Base-by-base conservation (phyloP, 2,329 filamentous ascomycete genomes). In the Sporothrix humicola region DNA sequence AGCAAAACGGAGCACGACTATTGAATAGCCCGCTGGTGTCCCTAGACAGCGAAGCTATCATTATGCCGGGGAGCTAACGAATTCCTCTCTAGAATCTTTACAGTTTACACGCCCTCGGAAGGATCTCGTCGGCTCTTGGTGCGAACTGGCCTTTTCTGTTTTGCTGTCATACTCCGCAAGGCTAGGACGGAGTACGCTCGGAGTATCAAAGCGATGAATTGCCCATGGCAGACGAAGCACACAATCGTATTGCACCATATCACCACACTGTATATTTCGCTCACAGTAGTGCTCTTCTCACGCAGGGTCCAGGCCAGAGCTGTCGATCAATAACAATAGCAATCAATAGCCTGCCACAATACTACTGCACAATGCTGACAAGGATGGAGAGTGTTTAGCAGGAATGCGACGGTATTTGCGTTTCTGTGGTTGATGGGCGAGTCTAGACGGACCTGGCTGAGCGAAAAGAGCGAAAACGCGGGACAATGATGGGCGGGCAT, bases 21-120 rank as follows among this genome's bases (percentile, higher is more conserved):
- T 48, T 46, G 17, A 63, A 37, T 15, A 37, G 58, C 26, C 58
- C n/a, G 31, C 13, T 44, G 58, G 58, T 17, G 15, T 37, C 42
- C 58, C 31, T 63, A 59, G 56, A 59, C 26, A 59, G 31, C 7
- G 17, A 15, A 63, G 17, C 59, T 63, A 63, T 17, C 42, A 5
- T 37, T 2, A 37, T 37, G 31, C 7, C 31, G 31, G 31, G 3
- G 31, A 37, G 31, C 31, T 37, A 37, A 5, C 31, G 3, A 37
- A 37, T 37, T 37, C 31, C 31, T 5, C 31, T 37, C 31, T 37
- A 1, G 31, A 7, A 8, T 15, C 15, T 58, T n/a, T 56, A 26
- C 52, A 61, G 37, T 61, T 42, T 8, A 63, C 58, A 63, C 58
- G 31, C 58, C 58, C 58, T 63, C 58, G 12, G 56, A 58, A n/a